Percentiles rank a stretch among this genome's conserved stretches.
These are phyloP conservation scores for Daldinia loculata DNA, from an alignment of 495 filamentous ascomycete genomes.

Conservation along the genomic window DNA sequence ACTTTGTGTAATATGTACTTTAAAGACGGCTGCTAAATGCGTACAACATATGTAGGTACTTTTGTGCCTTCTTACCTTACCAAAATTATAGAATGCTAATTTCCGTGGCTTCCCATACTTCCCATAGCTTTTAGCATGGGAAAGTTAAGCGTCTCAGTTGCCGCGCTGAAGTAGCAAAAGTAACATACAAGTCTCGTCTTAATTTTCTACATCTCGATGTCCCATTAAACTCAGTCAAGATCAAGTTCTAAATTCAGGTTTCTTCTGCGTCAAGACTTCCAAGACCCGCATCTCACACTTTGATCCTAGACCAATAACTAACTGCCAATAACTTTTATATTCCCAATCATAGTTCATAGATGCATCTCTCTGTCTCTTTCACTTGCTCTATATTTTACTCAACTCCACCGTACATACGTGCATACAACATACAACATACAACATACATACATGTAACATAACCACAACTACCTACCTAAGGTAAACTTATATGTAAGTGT, in stretches of 20 bases:
- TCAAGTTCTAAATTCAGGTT: slow-evolving; percentile 36
- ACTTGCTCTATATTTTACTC: slow-evolving; percentile 15
- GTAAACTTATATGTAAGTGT: neutral
- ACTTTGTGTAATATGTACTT: slow-evolving; percentile 4
- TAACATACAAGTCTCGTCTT: slow-evolving; percentile 33
- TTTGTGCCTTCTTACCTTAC: slow-evolving; percentile 6
- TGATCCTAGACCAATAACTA: slow-evolving; percentile 13
- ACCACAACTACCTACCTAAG: neutral
- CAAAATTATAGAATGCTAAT: slow-evolving; percentile 32
- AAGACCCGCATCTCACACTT: slow-evolving; percentile 38
- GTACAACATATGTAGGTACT: slow-evolving; percentile 28
- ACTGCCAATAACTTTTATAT: slow-evolving; percentile 21
- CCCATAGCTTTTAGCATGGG: slow-evolving; percentile 15
- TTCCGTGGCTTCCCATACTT: slow-evolving; percentile 15
- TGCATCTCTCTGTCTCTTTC: slow-evolving; percentile 11
- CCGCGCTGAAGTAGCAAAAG: slow-evolving; percentile 39
- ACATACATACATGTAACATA: neutral
- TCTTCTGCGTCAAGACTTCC: slow-evolving; percentile 35
- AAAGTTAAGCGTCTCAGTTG: slow-evolving; percentile 37
- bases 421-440: neutral
- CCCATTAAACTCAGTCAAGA: slow-evolving; percentile 22
- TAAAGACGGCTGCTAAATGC: slow-evolving; percentile 23
- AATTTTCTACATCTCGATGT: slow-evolving; percentile 42
- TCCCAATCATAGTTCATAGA: neutral
- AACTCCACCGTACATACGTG: slow-evolving; percentile 17